Percentiles rank a stretch among this genome's conserved stretches.
Evolutionary conservation across 805 yeast species (phyloP).

Genomic region (Spathaspora arborariae): DNA sequence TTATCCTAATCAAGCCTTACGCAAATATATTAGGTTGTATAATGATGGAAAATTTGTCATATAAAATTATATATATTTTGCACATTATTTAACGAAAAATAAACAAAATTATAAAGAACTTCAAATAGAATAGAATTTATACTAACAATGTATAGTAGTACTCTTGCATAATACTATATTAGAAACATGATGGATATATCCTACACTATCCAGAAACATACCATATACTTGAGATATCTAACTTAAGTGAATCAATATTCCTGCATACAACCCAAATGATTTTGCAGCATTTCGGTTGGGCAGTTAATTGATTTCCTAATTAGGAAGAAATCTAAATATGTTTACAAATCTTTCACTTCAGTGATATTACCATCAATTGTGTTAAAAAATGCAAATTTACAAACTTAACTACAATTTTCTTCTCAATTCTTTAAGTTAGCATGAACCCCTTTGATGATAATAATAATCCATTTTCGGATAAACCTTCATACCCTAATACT

Average conservation of each 20-base stretch:
- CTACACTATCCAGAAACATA: too few relatives aligned
- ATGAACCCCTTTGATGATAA: slow-evolving; percentile 34
- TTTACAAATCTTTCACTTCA: background rate
- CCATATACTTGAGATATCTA: background rate
- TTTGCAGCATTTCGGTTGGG: background rate
- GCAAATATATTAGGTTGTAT: slow-evolving; percentile 4
- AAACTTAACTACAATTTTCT: background rate
- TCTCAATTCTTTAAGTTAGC: background rate
- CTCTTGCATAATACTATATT: too few relatives aligned
- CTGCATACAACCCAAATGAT: background rate
- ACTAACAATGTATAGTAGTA: too few relatives aligned
- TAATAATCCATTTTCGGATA: slow-evolving; percentile 32
- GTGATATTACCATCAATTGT: background rate
- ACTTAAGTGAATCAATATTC: background rate
- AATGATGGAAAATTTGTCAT: background rate
- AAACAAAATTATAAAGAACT: background rate
- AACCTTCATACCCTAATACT: slow-evolving; percentile 34
- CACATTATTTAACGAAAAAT: background rate
- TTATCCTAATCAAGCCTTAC: slow-evolving; percentile 1
- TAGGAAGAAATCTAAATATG: slow-evolving; percentile 16
- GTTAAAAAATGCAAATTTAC: background rate
- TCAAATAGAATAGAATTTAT: background rate
- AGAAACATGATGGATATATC: too few relatives aligned
- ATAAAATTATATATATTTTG: background rate
- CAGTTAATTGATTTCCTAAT: slow-evolving; percentile 13